phyloP scores from a whole-genome alignment of 305 asterid genomes.

The Fraxinus sp. region DNA sequence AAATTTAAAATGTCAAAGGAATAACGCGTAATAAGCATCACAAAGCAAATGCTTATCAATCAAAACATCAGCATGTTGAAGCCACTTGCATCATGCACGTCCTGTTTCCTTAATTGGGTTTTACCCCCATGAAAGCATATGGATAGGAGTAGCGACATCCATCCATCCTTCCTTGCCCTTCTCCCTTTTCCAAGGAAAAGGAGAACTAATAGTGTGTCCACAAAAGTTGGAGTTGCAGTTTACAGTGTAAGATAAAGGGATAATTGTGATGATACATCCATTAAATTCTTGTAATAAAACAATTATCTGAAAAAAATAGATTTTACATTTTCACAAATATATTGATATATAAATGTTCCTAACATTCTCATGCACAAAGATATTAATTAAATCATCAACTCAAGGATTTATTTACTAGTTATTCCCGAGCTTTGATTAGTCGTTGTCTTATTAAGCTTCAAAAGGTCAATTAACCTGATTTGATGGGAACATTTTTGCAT shows the following conservation, averaged over 20 bases:
- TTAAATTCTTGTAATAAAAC: not conserved
- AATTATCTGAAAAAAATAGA: not conserved
- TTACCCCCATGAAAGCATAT: not conserved
- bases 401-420: not conserved
- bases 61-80: not conserved
- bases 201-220: not conserved
- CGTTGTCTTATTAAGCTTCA: not conserved
- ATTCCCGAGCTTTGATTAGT: not conserved
- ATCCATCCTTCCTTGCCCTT: not conserved
- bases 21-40: not conserved
- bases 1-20: constrained; percentile 6
- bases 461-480: not conserved
- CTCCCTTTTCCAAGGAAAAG: not conserved
- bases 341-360: not conserved
- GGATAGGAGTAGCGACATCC: not conserved
- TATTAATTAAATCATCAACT: not conserved
- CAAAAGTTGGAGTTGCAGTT: not conserved
- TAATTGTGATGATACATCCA: not conserved
- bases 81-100: not conserved
- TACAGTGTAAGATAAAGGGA: not conserved
- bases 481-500: not conserved
- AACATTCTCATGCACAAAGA: not conserved
- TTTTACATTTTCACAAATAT: not conserved
- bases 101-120: not conserved
- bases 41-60: constrained; percentile 7